A percentile compares a stretch with the other conserved stretches of the same genome.
These are phyloP conservation scores for Solioccasus polychromus DNA, from an alignment of 768 basidiomycete genomes.

Conservation along the genomic window DNA sequence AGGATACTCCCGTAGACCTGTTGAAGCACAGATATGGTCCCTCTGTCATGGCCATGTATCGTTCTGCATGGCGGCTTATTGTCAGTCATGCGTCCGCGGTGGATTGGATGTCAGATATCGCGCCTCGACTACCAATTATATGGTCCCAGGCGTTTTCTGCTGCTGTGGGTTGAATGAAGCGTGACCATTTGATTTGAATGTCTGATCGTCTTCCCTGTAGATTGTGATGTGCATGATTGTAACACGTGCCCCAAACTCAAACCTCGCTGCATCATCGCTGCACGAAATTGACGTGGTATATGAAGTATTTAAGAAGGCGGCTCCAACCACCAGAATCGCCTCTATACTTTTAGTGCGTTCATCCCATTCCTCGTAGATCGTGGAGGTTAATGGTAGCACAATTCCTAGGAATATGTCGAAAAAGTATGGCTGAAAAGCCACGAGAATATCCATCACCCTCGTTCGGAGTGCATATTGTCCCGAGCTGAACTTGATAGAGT, in stretches of 20 bases:
- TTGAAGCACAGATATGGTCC: slow-evolving; percentile 61
- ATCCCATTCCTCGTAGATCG: background rate
- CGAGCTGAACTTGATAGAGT: slow-evolving; percentile 52
- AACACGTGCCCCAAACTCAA: slow-evolving; percentile 47
- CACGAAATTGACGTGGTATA: slow-evolving; percentile 46
- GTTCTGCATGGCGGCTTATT: slow-evolving; percentile 66
- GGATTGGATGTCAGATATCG: slow-evolving; percentile 37
- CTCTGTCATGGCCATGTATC: slow-evolving; percentile 70
- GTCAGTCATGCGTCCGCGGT: slow-evolving; percentile 46
- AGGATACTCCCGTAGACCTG: slow-evolving; percentile 55
- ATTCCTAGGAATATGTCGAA: slow-evolving; percentile 37
- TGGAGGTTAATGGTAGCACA: background rate
- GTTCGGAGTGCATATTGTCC: slow-evolving; percentile 29
- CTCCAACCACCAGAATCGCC: slow-evolving; percentile 44
- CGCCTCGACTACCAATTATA: slow-evolving; percentile 46
- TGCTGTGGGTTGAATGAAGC: slow-evolving; percentile 42
- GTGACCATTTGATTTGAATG: background rate
- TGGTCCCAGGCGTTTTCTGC: slow-evolving; percentile 70
- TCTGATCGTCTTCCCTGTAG: slow-evolving; percentile 32
- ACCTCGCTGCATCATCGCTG: slow-evolving; percentile 44
- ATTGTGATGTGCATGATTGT: slow-evolving; percentile 57
- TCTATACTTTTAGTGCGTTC: slow-evolving; percentile 41
- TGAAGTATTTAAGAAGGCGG: slow-evolving; percentile 46
- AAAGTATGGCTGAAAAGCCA: slow-evolving; percentile 44
- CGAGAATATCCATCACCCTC: slow-evolving; percentile 34